Percentiles rank a stretch among this genome's conserved stretches.
Conservation (phyloP, 371 early-diverging fungal genomes). For the Mortierella sp. region DNA sequence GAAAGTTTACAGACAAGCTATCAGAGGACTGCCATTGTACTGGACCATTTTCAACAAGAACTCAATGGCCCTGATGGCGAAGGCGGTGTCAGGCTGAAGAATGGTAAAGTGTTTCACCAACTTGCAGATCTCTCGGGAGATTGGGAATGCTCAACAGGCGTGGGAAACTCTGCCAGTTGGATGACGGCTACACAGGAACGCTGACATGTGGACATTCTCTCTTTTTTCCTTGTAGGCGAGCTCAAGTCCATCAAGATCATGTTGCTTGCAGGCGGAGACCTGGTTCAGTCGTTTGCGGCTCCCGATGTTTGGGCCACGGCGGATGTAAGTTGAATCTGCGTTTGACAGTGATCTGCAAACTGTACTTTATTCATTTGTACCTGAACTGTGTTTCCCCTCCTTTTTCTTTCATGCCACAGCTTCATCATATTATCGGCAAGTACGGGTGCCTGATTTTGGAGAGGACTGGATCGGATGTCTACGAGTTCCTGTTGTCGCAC, state of each 20-base stretch:
- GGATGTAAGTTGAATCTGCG: constrained; percentile 85
- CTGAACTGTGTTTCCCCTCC: no score
- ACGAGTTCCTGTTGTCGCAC: constrained; percentile 88
- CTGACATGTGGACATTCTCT: no score
- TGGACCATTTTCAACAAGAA: constrained; percentile 93
- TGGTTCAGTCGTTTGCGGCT: constrained; percentile 94
- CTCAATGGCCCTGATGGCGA: constrained; percentile 79
- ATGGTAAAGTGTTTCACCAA: no score
- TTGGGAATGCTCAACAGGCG: no score
- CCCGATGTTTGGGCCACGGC: constrained; percentile 91
- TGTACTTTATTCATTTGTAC: no score
- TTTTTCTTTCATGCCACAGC: constrained; percentile 67
- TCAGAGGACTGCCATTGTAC: constrained; percentile 88
- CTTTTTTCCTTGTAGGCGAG: constrained; percentile 56
- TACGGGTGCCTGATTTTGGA: constrained; percentile 97
- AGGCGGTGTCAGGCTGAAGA: constrained; percentile 53
- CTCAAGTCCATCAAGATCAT: constrained; percentile 80
- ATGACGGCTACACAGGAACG: no score
- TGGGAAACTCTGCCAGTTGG: no score
- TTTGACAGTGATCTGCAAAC: not conserved
- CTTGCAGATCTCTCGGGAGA: no score
- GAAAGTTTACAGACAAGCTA: constrained; percentile 85
- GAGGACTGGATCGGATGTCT: constrained; percentile 94
- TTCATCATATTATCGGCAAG: constrained; percentile 90
- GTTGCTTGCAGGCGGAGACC: constrained; percentile 96